Conservation (phyloP, 2,329 filamentous ascomycete genomes). For the Phoma herbarum region DNA sequence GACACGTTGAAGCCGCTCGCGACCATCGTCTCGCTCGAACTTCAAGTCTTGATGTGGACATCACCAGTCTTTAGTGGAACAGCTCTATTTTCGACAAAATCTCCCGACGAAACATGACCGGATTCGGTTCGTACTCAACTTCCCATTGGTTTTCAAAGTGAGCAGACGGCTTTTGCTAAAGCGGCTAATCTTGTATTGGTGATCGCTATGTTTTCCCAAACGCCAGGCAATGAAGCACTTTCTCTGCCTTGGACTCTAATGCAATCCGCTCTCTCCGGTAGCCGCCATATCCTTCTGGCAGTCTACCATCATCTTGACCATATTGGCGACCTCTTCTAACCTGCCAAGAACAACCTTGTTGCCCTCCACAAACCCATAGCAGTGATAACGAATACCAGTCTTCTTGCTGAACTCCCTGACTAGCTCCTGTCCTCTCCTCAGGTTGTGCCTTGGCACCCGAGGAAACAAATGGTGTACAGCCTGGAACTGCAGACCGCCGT, state of each 20-base stretch:
- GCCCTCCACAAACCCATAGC: conserved; percentile 84
- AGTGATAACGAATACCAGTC: conserved; percentile 82
- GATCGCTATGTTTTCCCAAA: background rate
- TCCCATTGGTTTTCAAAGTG: too few species aligned
- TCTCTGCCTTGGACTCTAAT: conserved; percentile 25
- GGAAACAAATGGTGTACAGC: conserved; percentile 88
- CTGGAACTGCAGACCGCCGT: conserved; percentile 89
- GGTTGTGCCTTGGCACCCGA: conserved; percentile 83
- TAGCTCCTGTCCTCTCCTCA: conserved; percentile 76
- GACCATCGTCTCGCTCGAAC: too few species aligned
- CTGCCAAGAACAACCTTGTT: conserved; percentile 82
- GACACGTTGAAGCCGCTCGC: too few species aligned
- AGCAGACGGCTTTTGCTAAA: too few species aligned
- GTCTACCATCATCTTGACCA: conserved; percentile 67
- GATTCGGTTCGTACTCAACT: too few species aligned
- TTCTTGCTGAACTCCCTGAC: conserved; percentile 84
- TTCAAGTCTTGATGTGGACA: too few species aligned
- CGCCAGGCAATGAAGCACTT: conserved; percentile 17
- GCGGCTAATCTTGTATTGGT: too few species aligned
- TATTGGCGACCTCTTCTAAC: conserved; percentile 79
- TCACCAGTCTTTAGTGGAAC: too few species aligned
- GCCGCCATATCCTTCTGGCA: conserved; percentile 52
- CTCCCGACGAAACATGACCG: too few species aligned
- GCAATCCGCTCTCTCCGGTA: conserved; percentile 50
- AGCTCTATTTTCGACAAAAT: too few species aligned